Evolutionary conservation across 441 rosid genomes (phyloP).

Genomic region (Populus hybrid): DNA sequence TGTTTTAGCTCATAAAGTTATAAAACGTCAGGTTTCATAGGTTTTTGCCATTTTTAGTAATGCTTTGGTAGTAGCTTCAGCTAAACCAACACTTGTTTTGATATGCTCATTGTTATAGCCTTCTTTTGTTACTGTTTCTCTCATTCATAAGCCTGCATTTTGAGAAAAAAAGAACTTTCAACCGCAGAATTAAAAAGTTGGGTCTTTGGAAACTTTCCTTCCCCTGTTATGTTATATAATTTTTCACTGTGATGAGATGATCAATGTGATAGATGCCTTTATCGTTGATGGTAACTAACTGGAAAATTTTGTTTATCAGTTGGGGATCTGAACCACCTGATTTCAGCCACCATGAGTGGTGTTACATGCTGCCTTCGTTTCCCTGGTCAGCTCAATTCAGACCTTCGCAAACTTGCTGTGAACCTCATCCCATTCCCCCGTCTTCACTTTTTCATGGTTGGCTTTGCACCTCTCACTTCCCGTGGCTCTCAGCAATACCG

Average conservation of each 20-base stretch:
- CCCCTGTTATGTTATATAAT: neutral
- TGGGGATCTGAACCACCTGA: too few relatives aligned
- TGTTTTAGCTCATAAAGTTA: neutral
- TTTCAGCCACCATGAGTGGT: too few relatives aligned
- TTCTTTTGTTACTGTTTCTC: neutral
- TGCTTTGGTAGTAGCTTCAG: neutral
- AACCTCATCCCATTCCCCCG: too few relatives aligned
- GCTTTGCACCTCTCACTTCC: too few relatives aligned
- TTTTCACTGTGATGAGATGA: neutral
- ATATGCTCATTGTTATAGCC: neutral
- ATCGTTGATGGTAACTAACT: conserved; percentile 5
- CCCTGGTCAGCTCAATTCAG: too few relatives aligned
- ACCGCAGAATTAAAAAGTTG: neutral
- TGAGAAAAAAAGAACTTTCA: neutral
- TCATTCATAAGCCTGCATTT: too few relatives aligned
- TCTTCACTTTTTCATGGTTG: too few relatives aligned
- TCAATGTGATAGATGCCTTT: neutral
- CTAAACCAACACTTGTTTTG: neutral
- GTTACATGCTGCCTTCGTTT: too few relatives aligned
- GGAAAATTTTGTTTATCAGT: conserved; percentile 23
- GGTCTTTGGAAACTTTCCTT: neutral
- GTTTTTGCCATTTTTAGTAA: neutral
- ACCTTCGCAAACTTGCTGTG: too few relatives aligned
- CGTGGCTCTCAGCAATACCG: too few relatives aligned
- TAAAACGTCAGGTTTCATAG: neutral